Base-by-base conservation (phyloP, 805 yeast genomes). In the Ogataea neopini region DNA sequence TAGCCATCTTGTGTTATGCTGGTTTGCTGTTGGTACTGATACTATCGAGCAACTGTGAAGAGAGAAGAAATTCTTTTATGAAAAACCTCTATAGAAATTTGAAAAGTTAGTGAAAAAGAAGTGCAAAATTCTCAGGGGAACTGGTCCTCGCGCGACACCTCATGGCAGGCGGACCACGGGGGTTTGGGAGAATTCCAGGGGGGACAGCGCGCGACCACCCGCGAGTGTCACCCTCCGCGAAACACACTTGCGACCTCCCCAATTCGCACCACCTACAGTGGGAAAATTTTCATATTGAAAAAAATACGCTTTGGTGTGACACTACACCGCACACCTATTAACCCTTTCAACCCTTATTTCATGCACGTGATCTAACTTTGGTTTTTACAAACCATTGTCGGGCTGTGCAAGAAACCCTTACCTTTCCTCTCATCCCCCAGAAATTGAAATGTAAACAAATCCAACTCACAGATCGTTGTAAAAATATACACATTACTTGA, bases 1-100 rank as follows among this genome's bases (percentile, higher is more conserved):
- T 79, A 74, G 81, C 82, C 82, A 77, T 77, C 68, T 61, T 39
- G 42, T 39, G 42, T 26, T 39, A 25, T 39, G 42, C 25, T 26
- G 42, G n/a, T 15, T 36, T 75, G 69, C 50, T 49, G 60, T 52
- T 49, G 52, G 40, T 46, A 43, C 38, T 34, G 39, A 15, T 52
- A 48, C 34, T 26, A 44, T 45, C 39, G 33, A 42, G 38, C 39
- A 30, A 43, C 39, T 42, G 30, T 45, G 29, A 20, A 29, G 39
- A 39, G 18, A 45, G 39, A 47, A 45, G 35, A 30, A 40, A 40
- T 26, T 37, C 25, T 44, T 48, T 36, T 50, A 30, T 26, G 14
- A 15, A 32, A 40, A 40, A 20, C 19, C n/a, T 25, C 39, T 20
- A 40, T 25, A 20, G 37, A 35, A 43, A 41, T 30, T 51, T 39